Evolutionary conservation across 1,284 basidiomycete species (phyloP).

Genomic region (Leccinum pseudoinsigne): DNA sequence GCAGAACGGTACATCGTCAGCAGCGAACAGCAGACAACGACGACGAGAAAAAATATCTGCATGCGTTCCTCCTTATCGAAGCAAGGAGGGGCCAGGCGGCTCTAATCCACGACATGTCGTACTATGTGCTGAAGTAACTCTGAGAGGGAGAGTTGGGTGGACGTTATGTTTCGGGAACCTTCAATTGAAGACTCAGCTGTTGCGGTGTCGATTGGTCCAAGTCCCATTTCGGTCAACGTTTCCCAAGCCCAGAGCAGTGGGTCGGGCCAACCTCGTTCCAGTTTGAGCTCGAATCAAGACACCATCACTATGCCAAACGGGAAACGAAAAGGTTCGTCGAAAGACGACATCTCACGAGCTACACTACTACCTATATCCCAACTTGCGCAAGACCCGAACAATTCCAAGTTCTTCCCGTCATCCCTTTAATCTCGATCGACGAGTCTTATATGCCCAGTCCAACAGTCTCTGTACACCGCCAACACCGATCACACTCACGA

Average conservation of each 20-base stretch:
- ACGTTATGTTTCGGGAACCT: slow-evolving; percentile 78
- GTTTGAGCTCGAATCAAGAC: slow-evolving; percentile 53
- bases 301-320: slow-evolving; percentile 37
- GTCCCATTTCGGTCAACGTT: slow-evolving; percentile 29
- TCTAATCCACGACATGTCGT: too few relatives aligned
- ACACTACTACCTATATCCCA: slow-evolving; percentile 61
- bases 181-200: slow-evolving; percentile 60
- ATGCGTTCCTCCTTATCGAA: too few relatives aligned
- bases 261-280: slow-evolving; percentile 52
- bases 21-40: too few relatives aligned
- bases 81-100: slow-evolving; percentile 41
- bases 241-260: slow-evolving; percentile 24
- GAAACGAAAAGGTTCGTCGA: slow-evolving; percentile 46
- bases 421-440: slow-evolving; percentile 32
- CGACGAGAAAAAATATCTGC: too few relatives aligned
- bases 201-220: slow-evolving; percentile 23
- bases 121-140: slow-evolving; percentile 14
- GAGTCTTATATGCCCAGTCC: slow-evolving; percentile 55
- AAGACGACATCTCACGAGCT: slow-evolving; percentile 64
- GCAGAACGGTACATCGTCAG: too few relatives aligned
- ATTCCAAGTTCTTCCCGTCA: slow-evolving; percentile 61
- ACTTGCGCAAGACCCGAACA: slow-evolving; percentile 52
- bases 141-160: slow-evolving; percentile 94
- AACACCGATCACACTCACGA: slow-evolving; percentile 37
- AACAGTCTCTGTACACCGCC: slow-evolving; percentile 47